Base-by-base conservation (phyloP, 306 rosid species). In the Cyclanthera cordifolia region DNA sequence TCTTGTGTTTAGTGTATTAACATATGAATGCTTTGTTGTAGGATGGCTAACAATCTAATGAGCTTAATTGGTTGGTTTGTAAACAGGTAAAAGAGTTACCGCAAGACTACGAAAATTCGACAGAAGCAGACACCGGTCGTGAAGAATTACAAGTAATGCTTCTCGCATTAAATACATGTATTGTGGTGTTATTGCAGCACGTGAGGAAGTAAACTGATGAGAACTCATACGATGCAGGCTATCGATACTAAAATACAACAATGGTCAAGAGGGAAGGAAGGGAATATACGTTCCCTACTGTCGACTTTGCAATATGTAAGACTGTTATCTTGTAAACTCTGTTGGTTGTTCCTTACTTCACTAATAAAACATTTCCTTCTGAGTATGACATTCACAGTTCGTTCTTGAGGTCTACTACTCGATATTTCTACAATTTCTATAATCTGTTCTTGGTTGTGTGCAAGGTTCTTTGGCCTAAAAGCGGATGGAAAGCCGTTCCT, bases 401-500 rank as follows among this genome's bases (percentile, higher is more conserved):
- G 5, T 20, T 41, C 49, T 19, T 15, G 51, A 41, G 32, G 19
- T 63, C 34, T 13, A 14, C 4, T n/a, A n/a, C 53, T 46, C 37
- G 4, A 45, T 13, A 41, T 76, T 66, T 69, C 21, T 50, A 20
- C 71, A 6, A 39, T 30, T 43, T 70, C 70, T 71, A 41, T 45
- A 20, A 74, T 56, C 71, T 64, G 72, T 54, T 39, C 23, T 50
- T 13, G 74, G 23, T 70, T 74, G 41, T 60, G 54, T 72, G 69
- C 72, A 79, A 92, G 97, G 89, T 90, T 75, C 95, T 94, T 72
- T 90, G 99, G 99, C 80, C 95, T 2, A 85, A 76, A 77, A 82
- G 97, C 24, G 96, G 99, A 28, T 94, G 99, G 99, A 94, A 88
- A 79, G 73, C 91, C 30, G 85, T 94, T 73, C 96, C 99, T 48